Evolutionary conservation across 306 rosid genomes (phyloP).

Genomic region (Fragaria nilgerrensis): DNA sequence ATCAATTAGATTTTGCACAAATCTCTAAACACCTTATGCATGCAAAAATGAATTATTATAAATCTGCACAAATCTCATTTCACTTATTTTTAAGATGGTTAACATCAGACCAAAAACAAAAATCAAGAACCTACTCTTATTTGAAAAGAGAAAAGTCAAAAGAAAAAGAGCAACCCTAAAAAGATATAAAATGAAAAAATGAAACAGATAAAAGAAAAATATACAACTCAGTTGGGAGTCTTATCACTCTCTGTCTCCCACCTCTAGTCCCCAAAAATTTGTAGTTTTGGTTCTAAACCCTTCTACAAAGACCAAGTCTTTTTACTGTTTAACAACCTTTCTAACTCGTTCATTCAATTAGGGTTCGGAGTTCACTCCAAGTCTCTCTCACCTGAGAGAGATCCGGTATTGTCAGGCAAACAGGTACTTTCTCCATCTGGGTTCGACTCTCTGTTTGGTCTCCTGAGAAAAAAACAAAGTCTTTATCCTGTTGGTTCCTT

Average conservation of each 20-base stretch:
- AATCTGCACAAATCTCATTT: no score
- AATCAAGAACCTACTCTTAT: no score
- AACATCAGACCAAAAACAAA: no score
- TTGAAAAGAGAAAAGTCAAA: no score
- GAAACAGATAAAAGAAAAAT: neutral
- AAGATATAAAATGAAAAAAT: neutral
- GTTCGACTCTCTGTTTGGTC: constrained; percentile 14
- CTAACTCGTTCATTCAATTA: constrained; percentile 7
- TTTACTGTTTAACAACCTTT: neutral
- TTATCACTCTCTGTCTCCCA: no score
- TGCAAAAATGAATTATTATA: no score
- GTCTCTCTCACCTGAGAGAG: constrained; percentile 15
- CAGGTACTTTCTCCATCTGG: constrained; percentile 25
- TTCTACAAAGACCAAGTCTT: neutral
- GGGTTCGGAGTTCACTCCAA: constrained; percentile 39
- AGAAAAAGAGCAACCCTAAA: neutral
- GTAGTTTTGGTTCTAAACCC: neutral
- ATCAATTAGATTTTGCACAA: no score
- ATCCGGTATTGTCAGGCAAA: constrained; percentile 21
- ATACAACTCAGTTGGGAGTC: neutral
- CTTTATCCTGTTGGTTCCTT: neutral
- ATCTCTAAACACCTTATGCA: no score
- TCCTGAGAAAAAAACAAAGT: neutral
- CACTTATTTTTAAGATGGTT: no score
- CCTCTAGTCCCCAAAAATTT: neutral